phyloP scores from a whole-genome alignment of 1,284 basidiomycete genomes.

The Fomitiporia mediterranea region DNA sequence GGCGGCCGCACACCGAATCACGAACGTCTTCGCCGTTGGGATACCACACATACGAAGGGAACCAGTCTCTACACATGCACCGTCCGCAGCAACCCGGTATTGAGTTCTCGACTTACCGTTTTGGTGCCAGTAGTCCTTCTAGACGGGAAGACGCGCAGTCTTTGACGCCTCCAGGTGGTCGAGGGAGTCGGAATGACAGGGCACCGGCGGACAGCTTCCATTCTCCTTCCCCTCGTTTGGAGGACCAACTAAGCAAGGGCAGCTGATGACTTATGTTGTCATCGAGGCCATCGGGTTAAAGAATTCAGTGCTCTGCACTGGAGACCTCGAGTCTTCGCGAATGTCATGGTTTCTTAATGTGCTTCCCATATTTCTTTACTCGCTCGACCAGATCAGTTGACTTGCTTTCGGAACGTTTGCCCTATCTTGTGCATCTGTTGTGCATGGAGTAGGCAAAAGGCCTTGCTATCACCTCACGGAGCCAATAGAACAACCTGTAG shows the following conservation, averaged over 20 bases:
- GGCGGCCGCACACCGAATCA: slow-evolving; percentile 8
- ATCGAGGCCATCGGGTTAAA: neutral
- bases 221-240: slow-evolving; percentile 1
- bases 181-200: neutral
- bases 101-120: slow-evolving; percentile 9
- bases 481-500: neutral
- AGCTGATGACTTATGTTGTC: neutral
- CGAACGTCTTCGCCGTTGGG: slow-evolving; percentile 5
- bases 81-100: neutral
- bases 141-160: neutral
- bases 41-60: neutral
- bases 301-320: neutral
- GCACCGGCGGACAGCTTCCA: slow-evolving; percentile 7
- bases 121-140: neutral
- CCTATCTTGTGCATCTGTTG: neutral
- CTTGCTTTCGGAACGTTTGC: neutral
- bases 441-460: neutral
- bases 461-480: slow-evolving; percentile 1
- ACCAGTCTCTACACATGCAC: neutral
- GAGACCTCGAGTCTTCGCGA: neutral
- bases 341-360: neutral
- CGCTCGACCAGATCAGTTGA: neutral
- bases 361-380: neutral
- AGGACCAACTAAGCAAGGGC: neutral
- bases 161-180: neutral